Conservation (phyloP, 192 early-diverging fungal genomes). For the Entomortierella lignicola region DNA sequence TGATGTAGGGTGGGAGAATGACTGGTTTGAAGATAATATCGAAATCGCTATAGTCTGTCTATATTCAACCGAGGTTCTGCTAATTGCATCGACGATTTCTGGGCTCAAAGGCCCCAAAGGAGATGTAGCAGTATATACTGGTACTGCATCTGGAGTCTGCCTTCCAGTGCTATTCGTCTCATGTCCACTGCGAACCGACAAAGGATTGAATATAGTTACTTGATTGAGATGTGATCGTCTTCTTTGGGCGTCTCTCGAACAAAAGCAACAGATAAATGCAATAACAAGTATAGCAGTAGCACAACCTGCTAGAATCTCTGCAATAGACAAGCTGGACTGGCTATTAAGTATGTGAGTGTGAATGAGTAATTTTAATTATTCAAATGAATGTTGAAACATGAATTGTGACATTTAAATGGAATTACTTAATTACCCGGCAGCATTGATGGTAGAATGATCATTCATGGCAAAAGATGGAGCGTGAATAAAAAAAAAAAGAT, state of each 20-base stretch:
- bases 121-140: constrained; percentile 30
- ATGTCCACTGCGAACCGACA: not conserved
- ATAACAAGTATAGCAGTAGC: constrained; percentile 18
- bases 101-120: constrained; percentile 46
- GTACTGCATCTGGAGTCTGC: constrained; percentile 34
- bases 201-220: not conserved
- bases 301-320: constrained; percentile 35
- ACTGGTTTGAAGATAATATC: constrained; percentile 23
- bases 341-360: too few species aligned
- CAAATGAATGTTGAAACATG: not conserved
- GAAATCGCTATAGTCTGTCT: constrained; percentile 37
- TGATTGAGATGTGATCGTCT: not conserved
- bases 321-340: constrained; percentile 12
- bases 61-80: constrained; percentile 22
- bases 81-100: constrained; percentile 41
- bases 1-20: not conserved
- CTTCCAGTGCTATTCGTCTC: constrained; percentile 16
- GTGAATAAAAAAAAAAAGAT: not conserved
- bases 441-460: constrained; percentile 1
- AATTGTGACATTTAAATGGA: not conserved
- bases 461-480: constrained; percentile 1
- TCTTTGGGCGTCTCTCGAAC: constrained; percentile 24
- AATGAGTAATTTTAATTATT: not conserved
- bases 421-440: constrained; percentile 10
- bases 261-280: constrained; percentile 36